Evolutionary conservation across 805 yeast genomes (phyloP).

Genomic region (Starmerella bombi): DNA sequence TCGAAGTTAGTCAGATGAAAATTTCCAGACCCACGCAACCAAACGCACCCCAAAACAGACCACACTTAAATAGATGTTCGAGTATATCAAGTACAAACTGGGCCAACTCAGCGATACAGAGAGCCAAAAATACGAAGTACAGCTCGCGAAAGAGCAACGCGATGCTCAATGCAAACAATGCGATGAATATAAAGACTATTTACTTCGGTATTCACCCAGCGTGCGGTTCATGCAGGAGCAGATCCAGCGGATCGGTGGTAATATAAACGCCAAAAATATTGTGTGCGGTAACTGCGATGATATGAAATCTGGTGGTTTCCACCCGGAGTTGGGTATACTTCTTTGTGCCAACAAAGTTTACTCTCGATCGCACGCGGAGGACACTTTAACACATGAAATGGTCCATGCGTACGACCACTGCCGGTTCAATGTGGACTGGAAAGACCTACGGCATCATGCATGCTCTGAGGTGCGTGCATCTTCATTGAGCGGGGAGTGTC

Average conservation of each 20-base stretch:
- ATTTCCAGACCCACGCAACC: too few relatives aligned
- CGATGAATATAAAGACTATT: conserved; percentile 66
- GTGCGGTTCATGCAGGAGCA: conserved; percentile 80
- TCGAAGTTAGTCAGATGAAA: conserved; percentile 4
- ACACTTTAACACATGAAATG: conserved; percentile 81
- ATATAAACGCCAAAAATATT: conserved; percentile 39
- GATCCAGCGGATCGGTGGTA: conserved; percentile 52
- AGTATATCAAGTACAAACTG: conserved; percentile 14
- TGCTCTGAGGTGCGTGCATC: conserved; percentile 94
- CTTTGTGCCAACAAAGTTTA: conserved; percentile 72
- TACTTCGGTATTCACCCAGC: conserved; percentile 58
- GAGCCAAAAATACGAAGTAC: conserved; percentile 2
- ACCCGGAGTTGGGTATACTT: conserved; percentile 76
- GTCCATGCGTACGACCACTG: conserved; percentile 87
- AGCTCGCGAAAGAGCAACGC: conserved; percentile 40
- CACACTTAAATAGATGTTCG: conserved; percentile 2
- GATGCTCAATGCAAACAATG: conserved; percentile 62
- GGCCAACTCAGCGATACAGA: conserved; percentile 13
- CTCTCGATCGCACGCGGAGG: conserved; percentile 73
- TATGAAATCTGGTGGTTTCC: conserved; percentile 78
- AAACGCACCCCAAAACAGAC: too few relatives aligned
- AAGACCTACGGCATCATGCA: conserved; percentile 80
- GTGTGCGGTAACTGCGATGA: conserved; percentile 77
- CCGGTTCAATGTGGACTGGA: conserved; percentile 78
- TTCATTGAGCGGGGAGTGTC: conserved; percentile 85